phyloP scores from a whole-genome alignment of 306 rosid species.

The Prunus kanzakura region DNA sequence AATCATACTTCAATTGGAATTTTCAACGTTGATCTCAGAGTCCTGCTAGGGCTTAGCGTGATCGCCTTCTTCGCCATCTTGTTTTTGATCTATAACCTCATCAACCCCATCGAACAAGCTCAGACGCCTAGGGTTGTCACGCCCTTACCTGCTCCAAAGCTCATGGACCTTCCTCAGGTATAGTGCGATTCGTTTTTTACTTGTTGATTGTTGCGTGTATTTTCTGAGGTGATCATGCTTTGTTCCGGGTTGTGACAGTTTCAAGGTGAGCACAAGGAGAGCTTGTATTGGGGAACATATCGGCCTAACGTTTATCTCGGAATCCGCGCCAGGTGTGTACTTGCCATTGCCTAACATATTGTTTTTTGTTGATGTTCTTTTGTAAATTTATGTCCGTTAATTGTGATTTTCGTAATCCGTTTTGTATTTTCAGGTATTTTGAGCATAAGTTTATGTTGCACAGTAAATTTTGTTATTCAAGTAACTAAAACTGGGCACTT shows the following conservation, averaged over 20 bases:
- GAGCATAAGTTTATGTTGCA: not conserved
- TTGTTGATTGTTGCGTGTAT: not conserved
- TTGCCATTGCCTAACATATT: constrained; percentile 6
- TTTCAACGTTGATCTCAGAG: constrained; percentile 50
- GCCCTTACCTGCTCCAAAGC: constrained; percentile 81
- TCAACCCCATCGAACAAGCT: constrained; percentile 27
- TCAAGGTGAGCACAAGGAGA: constrained; percentile 92
- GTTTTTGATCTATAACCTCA: constrained; percentile 43
- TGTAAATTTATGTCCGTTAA: not conserved
- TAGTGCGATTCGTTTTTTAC: not conserved
- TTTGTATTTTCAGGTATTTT: not conserved
- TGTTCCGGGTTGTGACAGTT: constrained; percentile 45
- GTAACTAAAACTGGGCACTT: not conserved
- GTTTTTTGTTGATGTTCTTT: not conserved
- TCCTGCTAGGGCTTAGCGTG: constrained; percentile 40
- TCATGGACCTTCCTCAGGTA: constrained; percentile 93
- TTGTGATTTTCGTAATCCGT: not conserved
- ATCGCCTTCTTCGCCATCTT: constrained; percentile 53
- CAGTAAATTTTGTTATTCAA: not conserved
- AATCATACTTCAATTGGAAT: constrained; percentile 43
- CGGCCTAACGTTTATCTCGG: constrained; percentile 92
- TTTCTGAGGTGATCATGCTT: constrained; percentile 11
- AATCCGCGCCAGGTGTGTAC: constrained; percentile 74
- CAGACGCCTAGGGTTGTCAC: constrained; percentile 55
- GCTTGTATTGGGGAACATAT: constrained; percentile 97